Evolutionary conservation across 176 grass and related monocot species (phyloP).

Genomic region (Rhynchospora tenuis): DNA sequence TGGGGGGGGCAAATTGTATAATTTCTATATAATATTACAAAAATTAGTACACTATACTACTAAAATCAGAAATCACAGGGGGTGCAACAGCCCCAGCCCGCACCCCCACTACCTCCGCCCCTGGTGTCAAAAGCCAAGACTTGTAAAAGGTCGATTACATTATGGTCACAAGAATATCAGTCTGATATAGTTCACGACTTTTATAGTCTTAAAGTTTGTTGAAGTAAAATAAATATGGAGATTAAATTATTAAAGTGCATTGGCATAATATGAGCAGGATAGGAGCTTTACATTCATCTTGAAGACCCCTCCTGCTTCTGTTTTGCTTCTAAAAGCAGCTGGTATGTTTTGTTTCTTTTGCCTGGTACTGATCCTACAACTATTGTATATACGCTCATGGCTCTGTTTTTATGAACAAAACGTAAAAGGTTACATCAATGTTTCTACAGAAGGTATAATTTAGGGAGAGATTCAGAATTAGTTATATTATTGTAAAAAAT

Average conservation of each 20-base stretch:
- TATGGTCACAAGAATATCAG: neutral
- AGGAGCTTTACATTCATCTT: slow-evolving; percentile 96
- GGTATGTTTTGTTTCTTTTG: slow-evolving; percentile 30
- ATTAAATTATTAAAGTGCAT: neutral
- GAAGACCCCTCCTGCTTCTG: slow-evolving; percentile 92
- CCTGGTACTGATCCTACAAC: neutral
- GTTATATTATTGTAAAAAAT: neutral
- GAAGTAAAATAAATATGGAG: neutral
- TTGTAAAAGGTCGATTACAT: neutral
- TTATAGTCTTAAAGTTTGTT: neutral
- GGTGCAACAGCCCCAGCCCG: too few relatives aligned
- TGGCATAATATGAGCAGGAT: slow-evolving; percentile 47
- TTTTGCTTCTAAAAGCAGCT: slow-evolving; percentile 95
- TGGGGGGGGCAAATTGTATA: too few relatives aligned
- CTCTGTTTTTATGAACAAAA: neutral
- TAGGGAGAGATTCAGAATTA: neutral
- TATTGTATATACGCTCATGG: neutral
- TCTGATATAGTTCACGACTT: neutral
- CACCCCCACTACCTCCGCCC: too few relatives aligned
- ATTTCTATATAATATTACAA: too few relatives aligned
- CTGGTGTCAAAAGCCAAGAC: neutral
- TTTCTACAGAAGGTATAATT: neutral
- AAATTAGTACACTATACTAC: too few relatives aligned
- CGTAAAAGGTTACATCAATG: neutral
- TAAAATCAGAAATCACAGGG: too few relatives aligned